Evolutionary conservation across 495 filamentous ascomycete genomes (phyloP), one percentile per base, ranked within the genome.

Genomic region (Neurospora sp.): DNA sequence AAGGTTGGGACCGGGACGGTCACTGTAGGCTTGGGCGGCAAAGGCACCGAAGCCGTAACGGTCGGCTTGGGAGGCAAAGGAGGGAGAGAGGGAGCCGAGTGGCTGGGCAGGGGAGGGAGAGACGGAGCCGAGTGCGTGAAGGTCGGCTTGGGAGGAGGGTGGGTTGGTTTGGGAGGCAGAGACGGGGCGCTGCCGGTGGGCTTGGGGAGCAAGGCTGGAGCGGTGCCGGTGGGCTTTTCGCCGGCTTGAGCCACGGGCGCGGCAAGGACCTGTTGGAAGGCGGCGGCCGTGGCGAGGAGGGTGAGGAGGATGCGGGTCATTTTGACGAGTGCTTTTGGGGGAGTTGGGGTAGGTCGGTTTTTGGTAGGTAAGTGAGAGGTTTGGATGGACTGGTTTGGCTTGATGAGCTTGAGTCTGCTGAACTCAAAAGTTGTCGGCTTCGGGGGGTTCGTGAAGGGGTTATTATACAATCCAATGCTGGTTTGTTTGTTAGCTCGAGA

Each of bases 281-380:
- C 76, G 28, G 74, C 69, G 24, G 72, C 74, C 62, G 76, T 71
- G 38, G 74, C 74, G 34, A 77, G 69, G 45, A 74, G 72, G 34
- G 74, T 74, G 66, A 74, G 11, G 28, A 76, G 38, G 40, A 74
- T 72, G 62, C 75, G 76, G 28, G 74, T 77, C 76, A 77, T 77
- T 38, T 42, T 74, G 74, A 70, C n/a, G 28, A 39, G 8, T 72
- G 40, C 28, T 17, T 15, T 17, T 62, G 15, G 42, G 15, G 8
- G 6, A 42, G 5, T 19, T 19, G 39, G 13, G 5, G 39, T 39
- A 39, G 38, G 38, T 39, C 2, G 21, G 21, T 28, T 21, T 11
- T 59, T 59, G 45, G 10, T 54, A 24, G 4, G 28, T 66, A 36
- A 19, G 31, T 34, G 1, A 17, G 54, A 34, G 54, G 5, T 19